Percentiles rank a stretch among this genome's conserved stretches.
Conservation (phyloP, 2,329 filamentous ascomycete genomes). For the Ceratocystis eucalypticola region DNA sequence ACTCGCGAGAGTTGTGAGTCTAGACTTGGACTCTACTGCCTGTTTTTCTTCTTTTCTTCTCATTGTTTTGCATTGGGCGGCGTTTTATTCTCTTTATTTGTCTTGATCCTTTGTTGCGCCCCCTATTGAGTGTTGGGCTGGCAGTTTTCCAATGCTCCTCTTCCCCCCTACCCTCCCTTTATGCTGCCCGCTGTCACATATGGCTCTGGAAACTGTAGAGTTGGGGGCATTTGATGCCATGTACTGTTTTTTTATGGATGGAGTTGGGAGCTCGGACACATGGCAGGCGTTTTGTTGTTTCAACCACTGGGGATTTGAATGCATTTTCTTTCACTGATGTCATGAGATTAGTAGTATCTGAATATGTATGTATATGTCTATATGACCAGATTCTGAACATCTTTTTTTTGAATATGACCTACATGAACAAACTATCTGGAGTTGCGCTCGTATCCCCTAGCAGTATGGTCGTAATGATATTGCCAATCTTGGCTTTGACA, state of each 20-base stretch:
- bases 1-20: slow-evolving; percentile 36
- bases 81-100: slow-evolving; percentile 9
- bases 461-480: slow-evolving; percentile 43
- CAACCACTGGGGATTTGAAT: background rate
- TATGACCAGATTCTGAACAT: background rate
- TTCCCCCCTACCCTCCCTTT: background rate
- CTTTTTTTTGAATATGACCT: background rate
- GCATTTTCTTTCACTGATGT: slow-evolving; percentile 4
- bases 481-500: slow-evolving; percentile 65
- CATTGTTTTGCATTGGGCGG: slow-evolving; percentile 8
- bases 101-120: background rate
- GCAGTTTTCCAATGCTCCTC: background rate
- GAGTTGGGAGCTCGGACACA: background rate
- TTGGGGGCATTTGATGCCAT: background rate
- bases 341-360: background rate
- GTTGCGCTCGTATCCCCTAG: slow-evolving; percentile 23
- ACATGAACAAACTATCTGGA: background rate
- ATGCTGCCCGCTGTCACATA: background rate
- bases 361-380: background rate
- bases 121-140: background rate
- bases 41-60: background rate
- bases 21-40: background rate
- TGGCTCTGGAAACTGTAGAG: background rate
- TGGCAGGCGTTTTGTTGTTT: slow-evolving; percentile 10
- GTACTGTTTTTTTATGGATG: background rate